phyloP scores from a whole-genome alignment of 768 basidiomycete genomes.

The Arthromyces matolae region DNA sequence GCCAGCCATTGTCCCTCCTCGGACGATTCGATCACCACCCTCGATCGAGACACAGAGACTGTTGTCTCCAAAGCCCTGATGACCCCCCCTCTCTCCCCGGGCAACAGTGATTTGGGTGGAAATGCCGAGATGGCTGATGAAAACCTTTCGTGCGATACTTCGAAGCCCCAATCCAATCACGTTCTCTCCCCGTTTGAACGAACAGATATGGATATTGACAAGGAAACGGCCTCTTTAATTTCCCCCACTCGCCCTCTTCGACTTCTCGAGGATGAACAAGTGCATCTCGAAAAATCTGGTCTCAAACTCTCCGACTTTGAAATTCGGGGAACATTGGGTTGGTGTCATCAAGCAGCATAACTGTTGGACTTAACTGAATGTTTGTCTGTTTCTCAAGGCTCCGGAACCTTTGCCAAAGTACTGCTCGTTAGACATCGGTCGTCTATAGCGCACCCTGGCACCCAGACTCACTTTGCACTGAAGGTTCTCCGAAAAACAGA shows the following conservation, averaged over 20 bases:
- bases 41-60: constrained; percentile 33
- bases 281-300: constrained; percentile 56
- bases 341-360: constrained; percentile 18
- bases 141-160: constrained; percentile 30
- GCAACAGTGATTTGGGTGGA: constrained; percentile 39
- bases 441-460: constrained; percentile 40
- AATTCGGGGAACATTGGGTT: constrained; percentile 74
- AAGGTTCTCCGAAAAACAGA: constrained; percentile 86
- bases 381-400: constrained; percentile 61
- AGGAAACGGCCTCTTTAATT: constrained; percentile 8
- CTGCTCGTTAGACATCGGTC: constrained; percentile 78
- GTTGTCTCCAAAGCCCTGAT: constrained; percentile 56
- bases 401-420: constrained; percentile 94
- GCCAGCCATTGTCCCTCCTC: constrained; percentile 23
- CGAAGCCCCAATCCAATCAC: background rate
- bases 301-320: constrained; percentile 77
- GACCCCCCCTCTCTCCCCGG: constrained; percentile 68
- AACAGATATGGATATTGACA: constrained; percentile 26
- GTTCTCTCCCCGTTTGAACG: constrained; percentile 15
- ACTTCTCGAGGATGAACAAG: constrained; percentile 66
- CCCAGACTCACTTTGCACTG: constrained; percentile 75
- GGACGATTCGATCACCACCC: constrained; percentile 18
- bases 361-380: constrained; percentile 3
- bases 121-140: constrained; percentile 36
- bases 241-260: constrained; percentile 43